Base-by-base conservation (phyloP, 2,329 filamentous ascomycete genomes). In the Aspergillus pseudonomiae region DNA sequence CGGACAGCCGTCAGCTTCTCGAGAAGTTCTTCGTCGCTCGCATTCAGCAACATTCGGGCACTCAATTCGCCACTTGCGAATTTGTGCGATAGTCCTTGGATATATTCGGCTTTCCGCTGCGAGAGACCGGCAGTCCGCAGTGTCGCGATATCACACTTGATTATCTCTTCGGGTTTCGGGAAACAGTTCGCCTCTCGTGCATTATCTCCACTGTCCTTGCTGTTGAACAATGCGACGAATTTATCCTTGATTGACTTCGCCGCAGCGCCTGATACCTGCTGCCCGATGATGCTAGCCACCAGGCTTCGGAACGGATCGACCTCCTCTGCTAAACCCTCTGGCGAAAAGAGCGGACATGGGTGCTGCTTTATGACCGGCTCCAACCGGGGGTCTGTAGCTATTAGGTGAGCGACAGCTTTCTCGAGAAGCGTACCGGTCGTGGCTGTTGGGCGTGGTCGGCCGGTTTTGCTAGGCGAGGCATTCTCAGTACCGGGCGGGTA, bases 61-160 rank as follows among this genome's bases (percentile, higher is more conserved):
- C 86, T 91, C 59, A 98, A 82, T 71, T 94, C 91, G 16, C 92
- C 92, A 2, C 75, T 83, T 0, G 80, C 82, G 74, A 98, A 98
- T 75, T 94, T 94, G 72, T 90, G 85, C 0, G 94, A 93, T 6
- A 99, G 83, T 0, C 94, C 94, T 60, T 89, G 86, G 64, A 98
- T 88, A 78, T 99, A 99, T 80, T 98, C 95, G 54, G 95, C 95
- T 80, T 99, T 99, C 63, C 95, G 88, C 79, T 96, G 91, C 3
- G 93, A 97, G 57, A 99, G 86, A 0, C 95, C 95, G 0, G 94
- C 95, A 9, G 90, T 90, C 34, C 94, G 90, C 10, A 99, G 85
- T 4, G 80, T 85, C 34, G 89, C 80, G 36, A 97, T 81, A 21
- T 89, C 79, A 57, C 83, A 85, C 10, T 80, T 75, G 0, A 87